These are phyloP conservation scores for Didymosphaeria variabile DNA, from an alignment of 2,329 filamentous ascomycete genomes.

Conservation along the genomic window DNA sequence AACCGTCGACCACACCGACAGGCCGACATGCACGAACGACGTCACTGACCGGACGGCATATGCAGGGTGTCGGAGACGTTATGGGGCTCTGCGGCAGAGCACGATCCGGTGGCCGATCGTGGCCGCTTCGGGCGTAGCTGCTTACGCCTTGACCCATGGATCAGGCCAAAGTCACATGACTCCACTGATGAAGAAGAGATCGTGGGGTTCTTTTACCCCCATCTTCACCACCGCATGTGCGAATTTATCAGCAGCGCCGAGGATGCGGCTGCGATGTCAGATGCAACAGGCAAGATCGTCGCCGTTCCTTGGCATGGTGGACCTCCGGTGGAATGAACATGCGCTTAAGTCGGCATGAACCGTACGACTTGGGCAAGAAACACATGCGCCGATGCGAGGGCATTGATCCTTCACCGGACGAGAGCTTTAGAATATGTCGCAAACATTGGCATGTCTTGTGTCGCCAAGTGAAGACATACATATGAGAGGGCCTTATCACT, in stretches of 20 bases:
- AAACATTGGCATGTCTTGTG: not conserved
- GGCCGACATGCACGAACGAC: not conserved
- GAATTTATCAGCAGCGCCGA: not conserved
- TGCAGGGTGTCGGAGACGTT: conserved; percentile 8
- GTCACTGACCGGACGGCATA: conserved; percentile 6
- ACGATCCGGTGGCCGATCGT: not conserved
- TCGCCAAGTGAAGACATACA: not conserved
- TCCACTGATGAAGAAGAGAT: not conserved
- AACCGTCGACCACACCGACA: not conserved
- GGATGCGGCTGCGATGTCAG: not conserved
- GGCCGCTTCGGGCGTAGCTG: not conserved
- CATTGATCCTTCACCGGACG: not conserved
- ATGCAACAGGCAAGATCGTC: not conserved
- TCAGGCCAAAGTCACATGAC: not conserved
- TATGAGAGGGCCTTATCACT: not conserved
- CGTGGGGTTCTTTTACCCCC: not conserved
- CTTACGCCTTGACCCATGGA: not conserved
- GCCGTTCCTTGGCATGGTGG: not conserved
- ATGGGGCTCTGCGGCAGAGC: conserved; percentile 12
- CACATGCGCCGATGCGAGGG: not conserved
- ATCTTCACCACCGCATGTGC: not conserved
- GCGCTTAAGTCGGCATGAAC: not conserved
- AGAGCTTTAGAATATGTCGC: not conserved
- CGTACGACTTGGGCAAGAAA: not conserved
- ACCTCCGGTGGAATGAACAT: not conserved